Evolutionary conservation across 805 yeast genomes (phyloP).

Genomic region (Saccharomyces mikatae): DNA sequence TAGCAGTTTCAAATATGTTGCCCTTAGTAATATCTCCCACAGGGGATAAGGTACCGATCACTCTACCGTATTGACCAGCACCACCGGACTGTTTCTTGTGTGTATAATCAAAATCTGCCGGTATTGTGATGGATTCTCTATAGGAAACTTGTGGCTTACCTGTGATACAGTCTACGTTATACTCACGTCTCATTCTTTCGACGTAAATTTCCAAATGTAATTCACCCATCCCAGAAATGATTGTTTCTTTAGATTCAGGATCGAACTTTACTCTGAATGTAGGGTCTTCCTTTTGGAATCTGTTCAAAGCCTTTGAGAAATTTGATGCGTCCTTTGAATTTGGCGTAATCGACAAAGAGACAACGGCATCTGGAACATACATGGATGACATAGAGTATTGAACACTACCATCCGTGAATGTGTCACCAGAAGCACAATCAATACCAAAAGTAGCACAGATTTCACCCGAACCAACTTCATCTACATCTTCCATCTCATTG

Average conservation of each 20-base stretch:
- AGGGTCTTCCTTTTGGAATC: constrained; percentile 98
- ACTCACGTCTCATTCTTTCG: constrained; percentile 96
- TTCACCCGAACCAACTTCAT: constrained; percentile 94
- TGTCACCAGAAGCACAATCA: constrained; percentile 98
- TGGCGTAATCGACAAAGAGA: constrained; percentile 84
- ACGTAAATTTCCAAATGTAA: constrained; percentile 94
- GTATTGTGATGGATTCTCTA: constrained; percentile 77
- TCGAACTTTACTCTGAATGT: constrained; percentile 92
- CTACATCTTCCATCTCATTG: constrained; percentile 96
- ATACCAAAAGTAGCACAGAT: constrained; percentile 99
- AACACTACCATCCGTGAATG: constrained; percentile 79
- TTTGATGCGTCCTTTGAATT: constrained; percentile 78
- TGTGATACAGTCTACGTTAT: constrained; percentile 87
- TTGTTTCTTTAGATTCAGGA: constrained; percentile 83
- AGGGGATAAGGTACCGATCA: constrained; percentile 72
- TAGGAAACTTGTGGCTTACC: constrained; percentile 98
- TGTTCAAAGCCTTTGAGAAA: constrained; percentile 92
- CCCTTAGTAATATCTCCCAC: constrained; percentile 41
- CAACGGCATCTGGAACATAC: constrained; percentile 98
- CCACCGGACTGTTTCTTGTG: constrained; percentile 99
- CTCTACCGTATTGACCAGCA: constrained; percentile 98
- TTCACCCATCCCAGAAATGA: constrained; percentile 96
- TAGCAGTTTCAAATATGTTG: constrained; percentile 73
- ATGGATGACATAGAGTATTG: constrained; percentile 90
- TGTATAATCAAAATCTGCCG: constrained; percentile 79